A percentile compares a stretch with the other conserved stretches of the same genome.
Evolutionary conservation across 192 early-diverging fungal genomes (phyloP).

Genomic region (Entomortierella lignicola): DNA sequence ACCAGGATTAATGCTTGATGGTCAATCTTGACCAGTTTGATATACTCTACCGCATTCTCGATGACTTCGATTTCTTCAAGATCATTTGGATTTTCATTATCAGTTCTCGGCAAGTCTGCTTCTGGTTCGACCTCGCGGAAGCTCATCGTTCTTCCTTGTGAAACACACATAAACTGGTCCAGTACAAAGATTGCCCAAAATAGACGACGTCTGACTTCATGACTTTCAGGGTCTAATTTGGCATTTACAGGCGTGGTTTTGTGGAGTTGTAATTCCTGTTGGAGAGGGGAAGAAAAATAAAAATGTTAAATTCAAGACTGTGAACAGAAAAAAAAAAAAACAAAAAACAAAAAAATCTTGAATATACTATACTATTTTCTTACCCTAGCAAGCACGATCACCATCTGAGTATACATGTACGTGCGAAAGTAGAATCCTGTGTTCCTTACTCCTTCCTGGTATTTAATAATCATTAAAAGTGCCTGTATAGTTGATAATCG

Average conservation of each 20-base stretch:
- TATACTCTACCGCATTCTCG: conserved; percentile 48
- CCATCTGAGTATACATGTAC: conserved; percentile 59
- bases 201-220: conserved; percentile 41
- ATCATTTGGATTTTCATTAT: conserved; percentile 48
- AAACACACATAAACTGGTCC: conserved; percentile 47
- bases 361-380: too few relatives aligned
- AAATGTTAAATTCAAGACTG: too few relatives aligned
- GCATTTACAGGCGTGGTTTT: conserved; percentile 53
- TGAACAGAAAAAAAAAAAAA: background rate
- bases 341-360: background rate
- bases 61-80: conserved; percentile 42
- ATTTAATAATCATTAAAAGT: conserved; percentile 62
- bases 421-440: conserved; percentile 64
- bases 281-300: background rate
- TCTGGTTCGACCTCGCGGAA: conserved; percentile 52
- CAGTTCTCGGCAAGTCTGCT: conserved; percentile 39
- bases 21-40: conserved; percentile 52
- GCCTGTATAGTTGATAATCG: conserved; percentile 65
- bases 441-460: conserved; percentile 59
- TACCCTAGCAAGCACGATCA: conserved; percentile 51
- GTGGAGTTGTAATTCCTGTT: conserved; percentile 51
- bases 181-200: conserved; percentile 55
- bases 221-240: conserved; percentile 47
- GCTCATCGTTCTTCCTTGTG: conserved; percentile 47
- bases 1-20: conserved; percentile 48